Conservation (phyloP, 116 monocot species). For the Zostera marina region DNA sequence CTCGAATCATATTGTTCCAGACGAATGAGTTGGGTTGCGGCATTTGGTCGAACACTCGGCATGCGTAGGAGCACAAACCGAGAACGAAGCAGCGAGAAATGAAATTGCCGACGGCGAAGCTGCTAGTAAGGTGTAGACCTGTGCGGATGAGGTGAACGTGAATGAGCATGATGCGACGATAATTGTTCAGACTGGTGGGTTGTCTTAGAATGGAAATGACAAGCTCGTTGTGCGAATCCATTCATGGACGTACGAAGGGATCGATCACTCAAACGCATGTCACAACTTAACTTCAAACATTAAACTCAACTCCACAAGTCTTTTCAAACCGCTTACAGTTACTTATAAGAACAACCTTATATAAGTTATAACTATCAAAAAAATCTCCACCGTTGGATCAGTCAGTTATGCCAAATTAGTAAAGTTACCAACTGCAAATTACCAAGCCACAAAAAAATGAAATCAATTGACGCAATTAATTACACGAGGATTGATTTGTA, state of each 20-base stretch:
- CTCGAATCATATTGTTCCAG: slow-evolving; percentile 13
- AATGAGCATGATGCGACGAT: slow-evolving; percentile 9
- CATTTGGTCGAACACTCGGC: slow-evolving; percentile 11
- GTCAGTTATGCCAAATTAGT: too few relatives aligned
- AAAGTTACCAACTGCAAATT: too few relatives aligned
- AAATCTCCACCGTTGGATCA: too few relatives aligned
- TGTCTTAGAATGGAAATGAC: neutral
- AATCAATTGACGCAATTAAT: too few relatives aligned
- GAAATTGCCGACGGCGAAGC: slow-evolving; percentile 7
- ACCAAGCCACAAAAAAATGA: too few relatives aligned
- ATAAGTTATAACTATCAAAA: too few relatives aligned
- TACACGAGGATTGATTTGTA: too few relatives aligned
- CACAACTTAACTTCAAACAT: neutral
- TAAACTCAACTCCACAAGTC: too few relatives aligned
- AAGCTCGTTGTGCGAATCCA: neutral
- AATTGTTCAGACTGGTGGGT: neutral
- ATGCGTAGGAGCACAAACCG: slow-evolving; percentile 7
- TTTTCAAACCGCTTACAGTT: too few relatives aligned
- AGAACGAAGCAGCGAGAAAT: slow-evolving; percentile 2
- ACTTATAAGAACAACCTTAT: too few relatives aligned
- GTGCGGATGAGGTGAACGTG: slow-evolving; percentile 22
- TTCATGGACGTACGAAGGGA: neutral
- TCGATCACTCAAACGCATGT: too few relatives aligned
- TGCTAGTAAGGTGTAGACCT: neutral
- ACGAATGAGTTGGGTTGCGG: slow-evolving; percentile 16